Evolutionary conservation across 306 rosid genomes (phyloP).

Genomic region (Bauhinia variegata): DNA sequence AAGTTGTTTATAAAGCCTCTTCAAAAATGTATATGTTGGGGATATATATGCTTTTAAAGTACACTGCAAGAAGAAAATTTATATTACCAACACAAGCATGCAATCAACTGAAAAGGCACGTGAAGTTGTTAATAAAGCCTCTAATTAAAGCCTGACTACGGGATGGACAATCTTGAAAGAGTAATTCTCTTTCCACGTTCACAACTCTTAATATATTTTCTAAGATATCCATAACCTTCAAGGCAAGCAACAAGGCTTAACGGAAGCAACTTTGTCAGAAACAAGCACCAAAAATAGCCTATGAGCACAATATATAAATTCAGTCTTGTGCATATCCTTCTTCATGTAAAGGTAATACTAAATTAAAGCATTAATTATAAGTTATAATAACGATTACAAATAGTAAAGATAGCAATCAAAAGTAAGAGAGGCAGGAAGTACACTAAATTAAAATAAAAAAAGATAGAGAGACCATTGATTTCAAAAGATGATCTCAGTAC

Average conservation of each 20-base stretch:
- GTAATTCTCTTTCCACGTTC: conserved; percentile 35
- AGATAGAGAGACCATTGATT: conserved; percentile 18
- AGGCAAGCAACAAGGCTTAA: conserved; percentile 29
- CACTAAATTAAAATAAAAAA: conserved; percentile 24
- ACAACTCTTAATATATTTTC: conserved; percentile 33
- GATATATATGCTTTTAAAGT: background rate
- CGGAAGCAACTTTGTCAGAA: conserved; percentile 46
- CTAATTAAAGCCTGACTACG: conserved; percentile 18
- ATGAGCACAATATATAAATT: conserved; percentile 21
- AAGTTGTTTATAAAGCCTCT: no score
- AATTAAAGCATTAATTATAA: conserved; percentile 19
- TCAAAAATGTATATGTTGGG: background rate
- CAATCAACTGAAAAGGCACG: conserved; percentile 38
- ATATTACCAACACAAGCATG: conserved; percentile 36
- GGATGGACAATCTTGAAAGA: conserved; percentile 27
- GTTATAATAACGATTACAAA: conserved; percentile 27
- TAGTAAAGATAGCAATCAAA: conserved; percentile 48
- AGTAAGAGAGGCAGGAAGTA: conserved; percentile 34
- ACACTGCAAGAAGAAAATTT: background rate
- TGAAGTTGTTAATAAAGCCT: conserved; percentile 24
- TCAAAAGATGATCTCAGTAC: conserved; percentile 35
- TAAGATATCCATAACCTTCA: conserved; percentile 42
- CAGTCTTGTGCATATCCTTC: background rate
- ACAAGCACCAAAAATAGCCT: conserved; percentile 38
- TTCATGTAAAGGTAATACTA: conserved; percentile 26